These are phyloP conservation scores for Eutypella sp. DNA, from an alignment of 2,329 filamentous ascomycete genomes.

Conservation along the genomic window DNA sequence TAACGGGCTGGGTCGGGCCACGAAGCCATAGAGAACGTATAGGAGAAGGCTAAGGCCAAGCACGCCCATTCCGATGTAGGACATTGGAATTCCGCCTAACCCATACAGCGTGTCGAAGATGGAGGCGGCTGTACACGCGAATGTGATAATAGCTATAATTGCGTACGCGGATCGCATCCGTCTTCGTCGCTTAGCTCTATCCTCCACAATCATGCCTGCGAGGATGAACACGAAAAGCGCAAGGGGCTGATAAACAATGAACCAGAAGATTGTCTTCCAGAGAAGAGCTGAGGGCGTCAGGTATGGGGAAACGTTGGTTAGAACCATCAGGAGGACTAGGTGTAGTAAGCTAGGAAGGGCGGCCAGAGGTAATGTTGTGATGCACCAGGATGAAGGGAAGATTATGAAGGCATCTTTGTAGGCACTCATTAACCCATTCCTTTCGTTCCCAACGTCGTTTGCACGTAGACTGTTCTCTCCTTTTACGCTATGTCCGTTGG, in stretches of 20 bases:
- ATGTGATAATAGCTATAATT: slow-evolving; percentile 8
- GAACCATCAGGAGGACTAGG: slow-evolving; percentile 12
- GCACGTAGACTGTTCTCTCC: no score
- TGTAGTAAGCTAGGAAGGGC: slow-evolving; percentile 14
- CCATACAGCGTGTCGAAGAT: slow-evolving; percentile 19
- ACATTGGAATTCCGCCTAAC: slow-evolving; percentile 21
- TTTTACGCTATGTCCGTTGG: background rate
- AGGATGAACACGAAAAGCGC: slow-evolving; percentile 19
- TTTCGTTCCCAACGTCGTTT: slow-evolving; percentile 1
- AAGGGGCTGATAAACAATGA: slow-evolving; percentile 15
- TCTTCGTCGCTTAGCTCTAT: slow-evolving; percentile 9
- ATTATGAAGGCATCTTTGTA: slow-evolving; percentile 5
- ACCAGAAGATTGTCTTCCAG: slow-evolving; percentile 16
- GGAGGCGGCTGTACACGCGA: slow-evolving; percentile 10
- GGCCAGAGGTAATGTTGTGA: slow-evolving; percentile 12
- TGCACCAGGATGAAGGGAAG: slow-evolving; percentile 12
- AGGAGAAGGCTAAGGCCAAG: slow-evolving; percentile 14
- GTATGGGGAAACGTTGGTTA: slow-evolving; percentile 13
- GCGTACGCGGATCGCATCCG: slow-evolving; percentile 11
- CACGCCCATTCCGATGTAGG: slow-evolving; percentile 19
- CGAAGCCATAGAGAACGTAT: slow-evolving; percentile 18
- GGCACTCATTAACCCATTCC: slow-evolving; percentile 1
- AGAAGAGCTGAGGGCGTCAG: slow-evolving; percentile 11
- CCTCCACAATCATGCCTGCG: slow-evolving; percentile 20
- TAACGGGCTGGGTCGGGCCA: slow-evolving; percentile 16